These are phyloP conservation scores for Hyparrhenia diplandra DNA, from an alignment of 176 grass and related monocot species.

Conservation along the genomic window DNA sequence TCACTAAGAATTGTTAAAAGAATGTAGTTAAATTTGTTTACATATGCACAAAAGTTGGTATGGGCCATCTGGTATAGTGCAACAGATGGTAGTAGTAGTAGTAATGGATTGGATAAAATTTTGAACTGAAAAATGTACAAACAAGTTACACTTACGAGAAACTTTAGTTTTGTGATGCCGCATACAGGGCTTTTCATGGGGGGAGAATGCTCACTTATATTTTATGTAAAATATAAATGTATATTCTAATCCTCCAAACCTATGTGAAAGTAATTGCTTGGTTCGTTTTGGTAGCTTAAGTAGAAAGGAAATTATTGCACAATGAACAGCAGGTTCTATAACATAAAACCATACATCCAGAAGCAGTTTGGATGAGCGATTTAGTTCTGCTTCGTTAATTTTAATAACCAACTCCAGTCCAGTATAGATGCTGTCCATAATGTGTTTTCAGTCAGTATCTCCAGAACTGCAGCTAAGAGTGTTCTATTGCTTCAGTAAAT, in stretches of 20 bases:
- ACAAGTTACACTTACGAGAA: not conserved
- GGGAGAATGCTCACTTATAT: not conserved
- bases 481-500: not conserved
- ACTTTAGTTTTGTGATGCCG: not conserved
- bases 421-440: not conserved
- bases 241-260: not conserved
- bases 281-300: not conserved
- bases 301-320: not conserved
- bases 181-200: not conserved
- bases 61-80: not conserved
- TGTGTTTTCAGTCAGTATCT: not conserved
- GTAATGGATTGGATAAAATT: too few relatives aligned
- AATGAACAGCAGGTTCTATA: not conserved
- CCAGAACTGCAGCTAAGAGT: not conserved
- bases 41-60: not conserved
- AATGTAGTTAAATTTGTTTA: not conserved
- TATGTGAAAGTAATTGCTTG: constrained; percentile 6
- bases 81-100: too few relatives aligned
- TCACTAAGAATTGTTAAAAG: not conserved
- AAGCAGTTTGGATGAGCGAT: not conserved
- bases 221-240: not conserved
- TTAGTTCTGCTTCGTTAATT: not conserved
- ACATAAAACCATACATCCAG: not conserved
- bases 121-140: not conserved
- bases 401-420: not conserved